Conservation (phyloP, 108 stramenopile species). For the Skeletonema marinoi region DNA sequence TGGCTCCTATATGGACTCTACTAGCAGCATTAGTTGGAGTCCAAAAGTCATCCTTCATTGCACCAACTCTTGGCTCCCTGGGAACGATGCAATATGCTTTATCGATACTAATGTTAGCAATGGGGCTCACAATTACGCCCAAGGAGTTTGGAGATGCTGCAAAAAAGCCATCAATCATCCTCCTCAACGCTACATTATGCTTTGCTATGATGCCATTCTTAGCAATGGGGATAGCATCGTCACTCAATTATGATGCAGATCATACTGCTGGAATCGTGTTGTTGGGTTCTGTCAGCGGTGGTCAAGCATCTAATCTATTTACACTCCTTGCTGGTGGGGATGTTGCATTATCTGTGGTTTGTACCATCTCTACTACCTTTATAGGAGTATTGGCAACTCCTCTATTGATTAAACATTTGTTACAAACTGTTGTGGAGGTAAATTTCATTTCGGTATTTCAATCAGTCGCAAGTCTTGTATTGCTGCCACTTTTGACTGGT, state of each 20-base stretch:
- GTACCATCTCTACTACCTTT: constrained; percentile 41
- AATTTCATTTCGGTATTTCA: constrained; percentile 17
- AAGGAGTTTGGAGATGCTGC: constrained; percentile 17
- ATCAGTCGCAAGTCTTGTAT: constrained; percentile 30
- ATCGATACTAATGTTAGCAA: constrained; percentile 35
- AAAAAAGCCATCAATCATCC: constrained; percentile 2
- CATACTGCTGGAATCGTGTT: constrained; percentile 21
- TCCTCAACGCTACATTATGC: constrained; percentile 24
- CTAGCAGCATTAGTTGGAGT: constrained; percentile 9
- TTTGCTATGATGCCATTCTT: constrained; percentile 46
- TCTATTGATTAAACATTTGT: constrained; percentile 13
- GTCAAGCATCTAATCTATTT: constrained; percentile 51
- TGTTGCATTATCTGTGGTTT: constrained; percentile 42
- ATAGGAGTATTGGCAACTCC: constrained; percentile 39
- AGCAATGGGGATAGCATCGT: background rate
- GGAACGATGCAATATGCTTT: constrained; percentile 21
- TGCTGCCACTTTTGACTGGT: constrained; percentile 34
- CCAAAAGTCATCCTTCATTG: constrained; percentile 2
- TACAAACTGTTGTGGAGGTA: constrained; percentile 16
- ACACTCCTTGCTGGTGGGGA: constrained; percentile 45
- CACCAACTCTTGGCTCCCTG: constrained; percentile 1
- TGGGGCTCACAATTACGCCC: constrained; percentile 38
- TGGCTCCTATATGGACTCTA: constrained; percentile 25
- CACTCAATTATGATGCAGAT: background rate
- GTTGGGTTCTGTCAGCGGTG: constrained; percentile 42